These are phyloP conservation scores for Parmales sp. DNA, from an alignment of 108 stramenopile genomes.

Conservation along the genomic window DNA sequence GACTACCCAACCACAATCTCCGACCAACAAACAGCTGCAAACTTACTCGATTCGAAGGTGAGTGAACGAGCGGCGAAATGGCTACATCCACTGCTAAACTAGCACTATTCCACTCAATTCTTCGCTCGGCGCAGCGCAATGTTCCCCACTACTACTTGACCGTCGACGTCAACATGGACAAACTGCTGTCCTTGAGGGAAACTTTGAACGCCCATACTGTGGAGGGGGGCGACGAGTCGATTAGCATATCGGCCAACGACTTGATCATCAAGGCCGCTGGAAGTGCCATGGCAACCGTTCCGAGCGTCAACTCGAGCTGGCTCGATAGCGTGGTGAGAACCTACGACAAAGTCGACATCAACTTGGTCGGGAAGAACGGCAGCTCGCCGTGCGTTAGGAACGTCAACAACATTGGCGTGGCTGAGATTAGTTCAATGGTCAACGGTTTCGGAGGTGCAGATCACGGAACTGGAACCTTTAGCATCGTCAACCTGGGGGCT, in stretches of 20 bases:
- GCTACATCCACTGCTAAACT: too few relatives aligned
- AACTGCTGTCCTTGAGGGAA: slow-evolving; percentile 63
- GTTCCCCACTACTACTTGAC: slow-evolving; percentile 97
- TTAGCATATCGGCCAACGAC: slow-evolving; percentile 71
- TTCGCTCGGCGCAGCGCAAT: slow-evolving; percentile 64
- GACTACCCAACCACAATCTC: too few relatives aligned
- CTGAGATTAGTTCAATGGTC: slow-evolving; percentile 37
- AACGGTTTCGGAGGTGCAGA: slow-evolving; percentile 19
- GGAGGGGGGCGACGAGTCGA: slow-evolving; percentile 22
- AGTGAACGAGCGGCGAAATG: slow-evolving; percentile 53
- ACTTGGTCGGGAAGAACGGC: slow-evolving; percentile 56
- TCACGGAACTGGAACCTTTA: slow-evolving; percentile 57
- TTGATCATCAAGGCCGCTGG: slow-evolving; percentile 86
- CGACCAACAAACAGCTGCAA: too few relatives aligned
- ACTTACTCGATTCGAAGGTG: slow-evolving; percentile 39
- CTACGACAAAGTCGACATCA: slow-evolving; percentile 84
- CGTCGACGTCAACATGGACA: slow-evolving; percentile 73
- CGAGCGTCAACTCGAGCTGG: slow-evolving; percentile 85
- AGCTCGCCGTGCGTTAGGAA: slow-evolving; percentile 74
- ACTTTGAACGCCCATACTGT: slow-evolving; percentile 47
- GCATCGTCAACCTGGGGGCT: slow-evolving; percentile 90
- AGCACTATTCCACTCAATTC: slow-evolving; percentile 48
- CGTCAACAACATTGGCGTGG: slow-evolving; percentile 64
- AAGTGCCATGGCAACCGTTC: slow-evolving; percentile 64
- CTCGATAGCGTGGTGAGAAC: slow-evolving; percentile 65